Conservation (phyloP, 2,329 filamentous ascomycete genomes). For the Coleophoma crateriformis region DNA sequence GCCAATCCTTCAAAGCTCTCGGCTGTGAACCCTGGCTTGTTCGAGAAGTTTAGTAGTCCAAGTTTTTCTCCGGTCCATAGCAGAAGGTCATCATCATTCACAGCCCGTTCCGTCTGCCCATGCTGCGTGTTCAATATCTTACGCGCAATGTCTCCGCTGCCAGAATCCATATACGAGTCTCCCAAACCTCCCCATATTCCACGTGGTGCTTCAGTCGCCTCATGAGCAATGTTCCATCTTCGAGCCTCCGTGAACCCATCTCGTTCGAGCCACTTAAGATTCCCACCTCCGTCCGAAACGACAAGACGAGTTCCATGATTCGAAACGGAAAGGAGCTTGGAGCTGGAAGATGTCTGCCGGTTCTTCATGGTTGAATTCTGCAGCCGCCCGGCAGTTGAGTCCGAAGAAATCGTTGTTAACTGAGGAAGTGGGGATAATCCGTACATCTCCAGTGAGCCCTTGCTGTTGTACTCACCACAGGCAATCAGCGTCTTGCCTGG, state of each 20-base stretch:
- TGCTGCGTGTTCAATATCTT: conserved; percentile 59
- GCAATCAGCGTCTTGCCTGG: conserved; percentile 66
- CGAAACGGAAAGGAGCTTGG: conserved; percentile 75
- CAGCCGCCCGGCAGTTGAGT: conserved; percentile 24
- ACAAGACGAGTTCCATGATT: conserved; percentile 79
- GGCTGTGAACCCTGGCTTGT: conserved; percentile 39
- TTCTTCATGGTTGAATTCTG: conserved; percentile 62
- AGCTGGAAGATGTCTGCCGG: conserved; percentile 73
- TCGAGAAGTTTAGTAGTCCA: conserved; percentile 64
- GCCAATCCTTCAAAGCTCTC: conserved; percentile 43
- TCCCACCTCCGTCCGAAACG: conserved; percentile 77
- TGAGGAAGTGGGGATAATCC: conserved; percentile 41
- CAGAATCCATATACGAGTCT: conserved; percentile 29
- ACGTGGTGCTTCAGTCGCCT: conserved; percentile 37
- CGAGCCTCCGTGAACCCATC: conserved; percentile 65
- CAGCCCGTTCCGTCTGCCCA: conserved; percentile 22
- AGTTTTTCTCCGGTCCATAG: conserved; percentile 86
- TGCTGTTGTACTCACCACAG: conserved; percentile 85
- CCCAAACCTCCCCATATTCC: conserved; percentile 46
- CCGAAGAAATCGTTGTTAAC: conserved; percentile 22
- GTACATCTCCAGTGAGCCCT: conserved; percentile 87
- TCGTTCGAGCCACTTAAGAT: conserved; percentile 85
- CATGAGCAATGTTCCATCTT: conserved; percentile 48
- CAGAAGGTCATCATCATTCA: conserved; percentile 63
- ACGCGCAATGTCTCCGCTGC: conserved; percentile 67